Evolutionary conservation across 805 yeast genomes (phyloP).

Genomic region (Yueomyces sinensis): DNA sequence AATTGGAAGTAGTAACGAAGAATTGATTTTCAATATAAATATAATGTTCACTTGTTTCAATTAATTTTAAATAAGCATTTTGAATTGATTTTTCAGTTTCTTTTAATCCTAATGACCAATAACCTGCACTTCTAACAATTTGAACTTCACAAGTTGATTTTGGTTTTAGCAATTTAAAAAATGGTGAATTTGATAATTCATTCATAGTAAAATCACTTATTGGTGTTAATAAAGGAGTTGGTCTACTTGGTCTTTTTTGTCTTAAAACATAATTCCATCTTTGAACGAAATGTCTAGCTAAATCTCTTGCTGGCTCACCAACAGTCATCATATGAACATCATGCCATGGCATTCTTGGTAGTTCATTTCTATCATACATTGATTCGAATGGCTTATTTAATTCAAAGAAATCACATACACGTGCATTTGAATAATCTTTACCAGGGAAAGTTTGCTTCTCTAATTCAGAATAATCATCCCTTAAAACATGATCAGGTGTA

Average conservation of each 20-base stretch:
- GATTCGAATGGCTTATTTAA: conserved; percentile 81
- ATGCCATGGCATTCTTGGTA: conserved; percentile 99
- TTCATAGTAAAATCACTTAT: conserved; percentile 75
- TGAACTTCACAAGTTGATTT: conserved; percentile 89
- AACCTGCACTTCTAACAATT: conserved; percentile 74
- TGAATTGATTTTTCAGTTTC: conserved; percentile 83
- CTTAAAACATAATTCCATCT: conserved; percentile 92
- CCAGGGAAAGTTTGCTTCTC: conserved; percentile 72
- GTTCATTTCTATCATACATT: conserved; percentile 68
- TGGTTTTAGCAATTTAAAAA: conserved; percentile 27
- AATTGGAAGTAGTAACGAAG: conserved; percentile 77
- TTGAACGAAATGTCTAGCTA: conserved; percentile 89
- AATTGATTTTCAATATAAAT: conserved; percentile 94
- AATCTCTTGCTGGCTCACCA: conserved; percentile 89
- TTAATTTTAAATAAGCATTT: conserved; percentile 78
- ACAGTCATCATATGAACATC: conserved; percentile 93
- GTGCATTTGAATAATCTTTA: conserved; percentile 92
- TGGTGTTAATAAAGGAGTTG: conserved; percentile 84
- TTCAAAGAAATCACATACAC: conserved; percentile 74
- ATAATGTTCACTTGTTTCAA: conserved; percentile 85
- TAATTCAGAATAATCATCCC: conserved; percentile 51
- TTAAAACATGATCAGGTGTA: conserved; percentile 86
- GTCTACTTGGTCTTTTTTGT: conserved; percentile 88
- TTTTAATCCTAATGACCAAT: conserved; percentile 86
- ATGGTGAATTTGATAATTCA: conserved; percentile 46